Conservation (phyloP, 2,329 filamentous ascomycete species). For the Trichoderma harzianum region DNA sequence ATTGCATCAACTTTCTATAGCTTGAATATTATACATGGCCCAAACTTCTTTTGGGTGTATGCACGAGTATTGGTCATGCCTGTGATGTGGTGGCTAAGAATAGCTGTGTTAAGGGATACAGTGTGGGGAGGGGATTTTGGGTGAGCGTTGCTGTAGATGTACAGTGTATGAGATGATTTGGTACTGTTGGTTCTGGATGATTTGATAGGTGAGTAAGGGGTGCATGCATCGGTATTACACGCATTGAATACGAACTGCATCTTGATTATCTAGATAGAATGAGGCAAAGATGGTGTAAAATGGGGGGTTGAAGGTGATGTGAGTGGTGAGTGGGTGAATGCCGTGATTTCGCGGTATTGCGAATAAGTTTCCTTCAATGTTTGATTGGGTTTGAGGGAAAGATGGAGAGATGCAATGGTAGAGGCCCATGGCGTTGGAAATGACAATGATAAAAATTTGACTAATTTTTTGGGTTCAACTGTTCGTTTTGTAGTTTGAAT, state of each 20-base stretch:
- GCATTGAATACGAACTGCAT: neutral
- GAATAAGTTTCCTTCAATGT: neutral
- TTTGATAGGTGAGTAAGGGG: neutral
- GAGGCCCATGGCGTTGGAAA: neutral
- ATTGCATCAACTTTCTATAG: neutral
- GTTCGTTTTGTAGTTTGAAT: fast-evolving
- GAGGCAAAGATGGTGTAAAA: neutral
- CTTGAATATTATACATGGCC: neutral
- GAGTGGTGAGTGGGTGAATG: neutral
- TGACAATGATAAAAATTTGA: neutral
- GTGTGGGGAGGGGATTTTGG: neutral
- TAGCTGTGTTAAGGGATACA: neutral
- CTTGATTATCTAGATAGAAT: neutral
- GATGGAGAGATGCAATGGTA: neutral
- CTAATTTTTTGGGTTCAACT: fast-evolving
- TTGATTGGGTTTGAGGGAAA: neutral
- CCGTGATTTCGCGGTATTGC: neutral
- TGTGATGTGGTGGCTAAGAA: neutral
- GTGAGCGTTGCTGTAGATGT: neutral
- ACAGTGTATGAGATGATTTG: neutral
- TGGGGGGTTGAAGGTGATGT: fast-evolving
- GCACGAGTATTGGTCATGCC: neutral
- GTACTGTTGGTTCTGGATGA: neutral
- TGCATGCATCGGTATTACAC: neutral
- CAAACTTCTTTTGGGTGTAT: neutral